A percentile compares a stretch with the other conserved stretches of the same genome.
Evolutionary conservation across 495 filamentous ascomycete species (phyloP).

Genomic region (Penicillium mononematosum): DNA sequence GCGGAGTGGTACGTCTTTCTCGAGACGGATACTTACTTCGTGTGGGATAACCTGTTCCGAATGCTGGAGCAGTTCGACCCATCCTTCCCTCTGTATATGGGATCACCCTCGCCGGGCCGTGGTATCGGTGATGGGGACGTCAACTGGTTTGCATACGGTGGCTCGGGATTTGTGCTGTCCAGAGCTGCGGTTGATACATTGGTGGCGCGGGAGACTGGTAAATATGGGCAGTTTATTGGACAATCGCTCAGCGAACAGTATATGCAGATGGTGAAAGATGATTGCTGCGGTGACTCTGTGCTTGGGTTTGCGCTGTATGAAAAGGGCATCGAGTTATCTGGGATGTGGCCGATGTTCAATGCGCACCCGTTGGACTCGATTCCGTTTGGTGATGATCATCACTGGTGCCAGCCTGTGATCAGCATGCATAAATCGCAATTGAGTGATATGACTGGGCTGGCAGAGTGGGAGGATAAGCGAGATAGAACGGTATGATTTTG

Average conservation of each 20-base stretch:
- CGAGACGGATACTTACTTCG: conserved; percentile 61
- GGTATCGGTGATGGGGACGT: conserved; percentile 34
- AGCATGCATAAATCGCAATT: conserved; percentile 50
- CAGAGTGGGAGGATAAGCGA: conserved; percentile 28
- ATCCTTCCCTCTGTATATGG: conserved; percentile 51
- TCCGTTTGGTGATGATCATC: conserved; percentile 31
- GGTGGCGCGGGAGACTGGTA: conserved; percentile 22
- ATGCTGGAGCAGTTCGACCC: conserved; percentile 52
- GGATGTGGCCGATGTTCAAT: conserved; percentile 56
- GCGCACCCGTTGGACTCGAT: conserved; percentile 38
- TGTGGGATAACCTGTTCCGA: conserved; percentile 62
- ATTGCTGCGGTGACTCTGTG: conserved; percentile 56
- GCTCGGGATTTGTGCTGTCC: conserved; percentile 53
- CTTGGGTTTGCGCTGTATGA: conserved; percentile 48
- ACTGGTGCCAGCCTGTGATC: conserved; percentile 55
- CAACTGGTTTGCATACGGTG: conserved; percentile 53
- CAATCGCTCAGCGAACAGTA: conserved; percentile 33
- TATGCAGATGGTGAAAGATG: conserved; percentile 34
- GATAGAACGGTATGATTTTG: conserved; percentile 23
- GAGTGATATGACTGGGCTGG: conserved; percentile 26
- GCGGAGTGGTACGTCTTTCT: conserved; percentile 63
- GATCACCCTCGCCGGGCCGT: conserved; percentile 41
- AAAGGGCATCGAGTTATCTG: conserved; percentile 43
- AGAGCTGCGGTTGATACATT: conserved; percentile 44
- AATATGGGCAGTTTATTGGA: conserved; percentile 20